Evolutionary conservation across 768 basidiomycete genomes (phyloP).

Genomic region (Xerocomus brunneocitrinus): DNA sequence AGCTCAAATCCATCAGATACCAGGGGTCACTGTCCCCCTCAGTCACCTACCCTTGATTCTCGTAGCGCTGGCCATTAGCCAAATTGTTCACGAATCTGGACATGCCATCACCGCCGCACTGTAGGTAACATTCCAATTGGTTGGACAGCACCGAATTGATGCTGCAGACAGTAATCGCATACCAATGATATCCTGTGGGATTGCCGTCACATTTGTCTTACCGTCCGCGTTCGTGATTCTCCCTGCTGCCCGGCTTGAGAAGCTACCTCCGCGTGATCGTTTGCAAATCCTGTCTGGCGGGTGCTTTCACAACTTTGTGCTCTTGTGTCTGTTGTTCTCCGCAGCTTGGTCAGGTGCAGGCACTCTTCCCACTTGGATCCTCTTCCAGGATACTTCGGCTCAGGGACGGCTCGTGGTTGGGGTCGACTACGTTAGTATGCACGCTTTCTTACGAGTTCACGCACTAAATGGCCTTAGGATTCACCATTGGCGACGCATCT

Average conservation of each 20-base stretch:
- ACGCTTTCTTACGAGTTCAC: background rate
- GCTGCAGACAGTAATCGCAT: conserved; percentile 52
- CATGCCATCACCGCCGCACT: conserved; percentile 74
- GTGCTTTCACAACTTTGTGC: conserved; percentile 70
- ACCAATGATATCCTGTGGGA: conserved; percentile 56
- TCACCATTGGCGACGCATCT: conserved; percentile 62
- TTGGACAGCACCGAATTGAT: background rate
- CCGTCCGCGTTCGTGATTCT: conserved; percentile 76
- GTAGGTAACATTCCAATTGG: conserved; percentile 39
- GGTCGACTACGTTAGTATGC: conserved; percentile 49
- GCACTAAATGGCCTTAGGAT: conserved; percentile 34
- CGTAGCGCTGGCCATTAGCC: conserved; percentile 54
- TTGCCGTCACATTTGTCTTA: conserved; percentile 56
- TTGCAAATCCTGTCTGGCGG: conserved; percentile 69
- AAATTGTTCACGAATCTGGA: conserved; percentile 76
- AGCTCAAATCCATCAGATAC: conserved; percentile 48
- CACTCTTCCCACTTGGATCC: conserved; percentile 24
- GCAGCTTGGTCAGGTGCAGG: conserved; percentile 33
- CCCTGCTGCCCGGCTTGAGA: conserved; percentile 38
- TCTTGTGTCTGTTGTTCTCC: conserved; percentile 46
- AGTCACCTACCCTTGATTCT: conserved; percentile 64
- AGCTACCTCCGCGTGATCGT: conserved; percentile 37
- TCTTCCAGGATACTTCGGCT: conserved; percentile 50
- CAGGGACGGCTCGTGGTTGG: conserved; percentile 52
- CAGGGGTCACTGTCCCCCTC: conserved; percentile 78